Percentiles rank a stretch among this genome's conserved stretches.
phyloP scores from a whole-genome alignment of 2,329 filamentous ascomycete genomes.

The Epicoccum sorghinum region DNA sequence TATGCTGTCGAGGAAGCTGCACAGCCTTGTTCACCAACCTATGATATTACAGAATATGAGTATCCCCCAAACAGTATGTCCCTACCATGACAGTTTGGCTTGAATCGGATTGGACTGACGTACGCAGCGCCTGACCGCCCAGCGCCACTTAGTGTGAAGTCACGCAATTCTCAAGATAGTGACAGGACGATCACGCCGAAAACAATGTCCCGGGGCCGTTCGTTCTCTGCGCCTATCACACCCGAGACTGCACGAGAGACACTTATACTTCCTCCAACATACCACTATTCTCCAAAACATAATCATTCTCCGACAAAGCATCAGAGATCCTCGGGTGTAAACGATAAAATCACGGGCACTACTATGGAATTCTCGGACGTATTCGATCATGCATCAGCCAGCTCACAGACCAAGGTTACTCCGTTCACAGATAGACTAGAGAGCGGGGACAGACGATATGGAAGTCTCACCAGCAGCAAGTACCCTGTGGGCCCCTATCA shows the following conservation, averaged over 20 bases:
- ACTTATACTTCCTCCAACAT: background rate
- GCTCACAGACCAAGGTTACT: background rate
- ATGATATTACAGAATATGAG: background rate
- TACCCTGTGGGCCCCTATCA: background rate
- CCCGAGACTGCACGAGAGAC: background rate
- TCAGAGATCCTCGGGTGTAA: background rate
- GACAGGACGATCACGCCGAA: background rate
- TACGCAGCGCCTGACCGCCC: constrained; percentile 35
- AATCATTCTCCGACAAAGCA: background rate
- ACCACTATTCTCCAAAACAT: background rate
- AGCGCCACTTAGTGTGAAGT: constrained; percentile 28
- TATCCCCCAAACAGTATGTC: constrained; percentile 15
- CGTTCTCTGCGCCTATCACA: constrained; percentile 19
- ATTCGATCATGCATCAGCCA: background rate
- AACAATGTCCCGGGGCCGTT: constrained; percentile 3
- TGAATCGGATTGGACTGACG: background rate
- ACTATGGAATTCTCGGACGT: background rate
- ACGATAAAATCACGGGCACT: too few species aligned
- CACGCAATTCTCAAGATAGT: constrained; percentile 13
- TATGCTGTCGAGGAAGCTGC: constrained; percentile 2
- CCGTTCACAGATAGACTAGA: background rate
- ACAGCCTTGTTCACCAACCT: background rate
- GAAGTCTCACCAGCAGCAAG: background rate
- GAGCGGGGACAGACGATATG: background rate
- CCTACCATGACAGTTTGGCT: too few species aligned